Base-by-base conservation (phyloP, 805 yeast genomes). In the Vanderwaltozyma yarrowii region DNA sequence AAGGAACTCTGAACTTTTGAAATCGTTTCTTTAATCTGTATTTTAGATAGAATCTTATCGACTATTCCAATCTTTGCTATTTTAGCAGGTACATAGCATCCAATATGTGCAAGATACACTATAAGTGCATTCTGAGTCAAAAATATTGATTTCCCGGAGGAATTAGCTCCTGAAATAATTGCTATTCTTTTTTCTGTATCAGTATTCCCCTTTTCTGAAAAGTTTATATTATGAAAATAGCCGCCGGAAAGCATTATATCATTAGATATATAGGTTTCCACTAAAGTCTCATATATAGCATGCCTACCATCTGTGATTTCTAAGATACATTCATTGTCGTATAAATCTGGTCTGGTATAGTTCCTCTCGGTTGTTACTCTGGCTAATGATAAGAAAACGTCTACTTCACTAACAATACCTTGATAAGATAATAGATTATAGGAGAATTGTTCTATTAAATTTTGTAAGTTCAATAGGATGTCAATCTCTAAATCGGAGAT, bases 101-200 rank as follows among this genome's bases (percentile, higher is more conserved):
- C 79, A 27, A 73, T 60, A 36, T 75, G 80, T 0, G 78, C 67
- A 32, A 75, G 44, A 35, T 61, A 66, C 0, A 71, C 69, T 5
- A 70, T 63, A 24, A 73, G 44, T 0, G 76, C 79, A 36, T 66
- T 56, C 38, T 71, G 77, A 2, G 68, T 49, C 15, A 74, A 49
- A 39, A 64, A 66, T 0, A 74, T 73, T 1, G 77, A 69, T 44
- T 75, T 75, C 0, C 80, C 78, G 3, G 74, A 67, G 23, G 61
- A 62, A 44, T 70, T 69, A 0, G 74, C 65, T 23, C 80, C 78
- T 16, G 77, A 66, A 20, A 74, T 40, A 29, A 75, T 35, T 41
- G 65, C 36, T 39, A 61, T 33, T 49, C 56, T 37, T 35, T 57
- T 55, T 45, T 56, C 23, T 41, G 33, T 36, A 13, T 45, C 21